These are phyloP conservation scores for Cryphonectria japonica DNA, from an alignment of 2,329 filamentous ascomycete species.

Conservation along the genomic window DNA sequence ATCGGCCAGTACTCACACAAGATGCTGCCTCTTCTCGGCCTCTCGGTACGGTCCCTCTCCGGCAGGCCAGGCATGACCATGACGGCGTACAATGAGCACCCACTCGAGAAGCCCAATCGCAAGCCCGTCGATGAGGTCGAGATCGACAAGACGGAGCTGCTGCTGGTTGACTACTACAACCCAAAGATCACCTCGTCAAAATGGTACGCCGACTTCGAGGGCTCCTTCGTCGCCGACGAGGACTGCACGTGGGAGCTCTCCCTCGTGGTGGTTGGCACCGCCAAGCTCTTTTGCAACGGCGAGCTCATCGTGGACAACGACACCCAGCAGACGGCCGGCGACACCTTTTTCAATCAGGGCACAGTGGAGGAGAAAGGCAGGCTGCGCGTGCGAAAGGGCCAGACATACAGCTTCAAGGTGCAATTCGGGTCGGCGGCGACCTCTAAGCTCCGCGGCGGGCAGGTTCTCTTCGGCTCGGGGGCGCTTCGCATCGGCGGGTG, in stretches of 20 bases:
- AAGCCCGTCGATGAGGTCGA: conserved; percentile 55
- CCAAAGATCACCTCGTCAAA: conserved; percentile 54
- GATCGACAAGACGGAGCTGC: conserved; percentile 53
- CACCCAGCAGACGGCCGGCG: conserved; percentile 62
- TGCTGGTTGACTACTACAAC: conserved; percentile 56
- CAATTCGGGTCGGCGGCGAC: conserved; percentile 58
- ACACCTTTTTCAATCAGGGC: conserved; percentile 61
- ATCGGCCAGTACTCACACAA: conserved; percentile 69
- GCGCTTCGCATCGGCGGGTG: conserved; percentile 66
- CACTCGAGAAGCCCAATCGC: conserved; percentile 47
- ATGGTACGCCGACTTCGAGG: conserved; percentile 66
- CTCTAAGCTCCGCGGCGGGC: conserved; percentile 52
- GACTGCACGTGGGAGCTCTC: conserved; percentile 67
- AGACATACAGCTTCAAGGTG: conserved; percentile 57
- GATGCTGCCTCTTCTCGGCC: conserved; percentile 62
- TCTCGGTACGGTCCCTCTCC: conserved; percentile 52
- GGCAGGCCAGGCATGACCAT: conserved; percentile 64
- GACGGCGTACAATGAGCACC: conserved; percentile 64
- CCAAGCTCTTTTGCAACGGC: conserved; percentile 66
- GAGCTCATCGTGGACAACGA: conserved; percentile 68
- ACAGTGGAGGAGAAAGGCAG: conserved; percentile 61
- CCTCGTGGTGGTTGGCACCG: conserved; percentile 67
- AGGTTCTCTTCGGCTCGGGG: conserved; percentile 59
- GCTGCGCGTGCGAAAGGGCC: conserved; percentile 55
- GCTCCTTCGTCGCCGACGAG: conserved; percentile 61